These are phyloP conservation scores for Lecanosticta acicola DNA, from an alignment of 2,329 filamentous ascomycete species.

Conservation along the genomic window DNA sequence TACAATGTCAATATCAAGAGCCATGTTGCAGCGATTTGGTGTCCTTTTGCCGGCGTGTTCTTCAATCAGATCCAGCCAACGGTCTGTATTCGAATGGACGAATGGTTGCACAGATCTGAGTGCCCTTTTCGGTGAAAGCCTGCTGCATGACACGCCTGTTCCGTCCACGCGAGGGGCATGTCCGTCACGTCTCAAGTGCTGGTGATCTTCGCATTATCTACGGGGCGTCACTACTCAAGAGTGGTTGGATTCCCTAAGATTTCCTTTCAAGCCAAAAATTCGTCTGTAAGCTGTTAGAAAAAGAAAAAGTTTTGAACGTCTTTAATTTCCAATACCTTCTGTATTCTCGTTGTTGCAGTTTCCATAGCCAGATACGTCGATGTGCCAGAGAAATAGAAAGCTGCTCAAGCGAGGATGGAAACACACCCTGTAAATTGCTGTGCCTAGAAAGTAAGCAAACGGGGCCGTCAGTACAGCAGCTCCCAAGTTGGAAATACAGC, in stretches of 20 bases:
- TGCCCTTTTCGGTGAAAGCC: slow-evolving; percentile 18
- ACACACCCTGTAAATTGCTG: slow-evolving; percentile 7
- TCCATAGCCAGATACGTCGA: slow-evolving; percentile 15
- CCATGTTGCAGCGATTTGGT: slow-evolving; percentile 35
- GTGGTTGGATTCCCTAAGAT: slow-evolving; percentile 19
- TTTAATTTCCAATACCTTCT: no score
- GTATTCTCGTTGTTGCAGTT: slow-evolving; percentile 17
- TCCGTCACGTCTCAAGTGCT: slow-evolving; percentile 21
- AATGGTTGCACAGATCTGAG: slow-evolving; percentile 15
- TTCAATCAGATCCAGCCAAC: slow-evolving; percentile 11
- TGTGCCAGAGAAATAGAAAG: slow-evolving; percentile 15
- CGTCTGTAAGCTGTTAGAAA: slow-evolving; percentile 13
- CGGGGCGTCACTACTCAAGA: slow-evolving; percentile 17
- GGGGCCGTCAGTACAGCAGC: neutral
- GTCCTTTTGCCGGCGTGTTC: slow-evolving; percentile 1
- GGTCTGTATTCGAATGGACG: slow-evolving; percentile 16
- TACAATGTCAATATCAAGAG: slow-evolving; percentile 45
- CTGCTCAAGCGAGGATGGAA: slow-evolving; percentile 13
- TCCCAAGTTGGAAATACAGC: neutral
- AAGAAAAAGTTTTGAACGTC: no score
- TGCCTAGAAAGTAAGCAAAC: neutral
- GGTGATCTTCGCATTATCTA: slow-evolving; percentile 7
- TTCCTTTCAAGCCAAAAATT: slow-evolving; percentile 20
- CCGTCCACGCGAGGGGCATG: slow-evolving; percentile 10
- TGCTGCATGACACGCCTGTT: slow-evolving; percentile 17